Evolutionary conservation across 1,139 yeast genomes (phyloP).

Genomic region (Protomyces gravidus): DNA sequence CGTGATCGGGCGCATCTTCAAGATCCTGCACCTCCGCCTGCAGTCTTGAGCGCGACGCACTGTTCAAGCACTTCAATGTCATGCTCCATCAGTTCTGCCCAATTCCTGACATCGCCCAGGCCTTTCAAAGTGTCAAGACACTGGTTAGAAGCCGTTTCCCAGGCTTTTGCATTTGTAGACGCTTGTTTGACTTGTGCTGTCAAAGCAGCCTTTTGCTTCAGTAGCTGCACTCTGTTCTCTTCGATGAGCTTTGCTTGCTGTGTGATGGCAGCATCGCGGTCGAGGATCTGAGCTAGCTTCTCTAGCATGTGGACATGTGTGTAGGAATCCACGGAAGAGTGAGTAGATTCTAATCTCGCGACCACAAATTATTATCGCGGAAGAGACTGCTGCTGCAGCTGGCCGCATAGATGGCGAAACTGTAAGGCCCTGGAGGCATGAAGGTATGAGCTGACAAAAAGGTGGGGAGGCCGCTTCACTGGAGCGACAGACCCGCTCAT

Average conservation of each 20-base stretch:
- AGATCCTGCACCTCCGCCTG: neutral
- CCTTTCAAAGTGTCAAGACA: neutral
- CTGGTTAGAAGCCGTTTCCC: neutral
- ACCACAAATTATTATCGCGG: too few species aligned
- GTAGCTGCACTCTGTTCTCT: neutral
- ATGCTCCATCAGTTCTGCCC: constrained; percentile 4
- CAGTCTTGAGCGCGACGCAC: neutral
- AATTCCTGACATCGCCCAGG: constrained; percentile 11
- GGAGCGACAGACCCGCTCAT: constrained; percentile 87
- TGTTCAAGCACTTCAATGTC: constrained; percentile 9
- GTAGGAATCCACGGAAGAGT: too few species aligned
- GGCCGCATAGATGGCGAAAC: neutral
- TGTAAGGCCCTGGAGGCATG: neutral
- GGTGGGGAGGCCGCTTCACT: constrained; percentile 99
- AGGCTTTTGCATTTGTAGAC: neutral
- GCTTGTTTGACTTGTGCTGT: neutral
- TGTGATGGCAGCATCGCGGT: neutral
- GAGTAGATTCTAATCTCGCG: too few species aligned
- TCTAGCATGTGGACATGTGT: too few species aligned
- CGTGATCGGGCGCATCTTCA: neutral
- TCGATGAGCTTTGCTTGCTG: neutral
- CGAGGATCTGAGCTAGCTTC: neutral
- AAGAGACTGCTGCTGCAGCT: too few species aligned
- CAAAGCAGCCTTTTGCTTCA: neutral
- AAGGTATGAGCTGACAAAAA: constrained; percentile 47